These are phyloP conservation scores for Abortiporus biennis DNA, from an alignment of 1,284 basidiomycete genomes.

Conservation along the genomic window DNA sequence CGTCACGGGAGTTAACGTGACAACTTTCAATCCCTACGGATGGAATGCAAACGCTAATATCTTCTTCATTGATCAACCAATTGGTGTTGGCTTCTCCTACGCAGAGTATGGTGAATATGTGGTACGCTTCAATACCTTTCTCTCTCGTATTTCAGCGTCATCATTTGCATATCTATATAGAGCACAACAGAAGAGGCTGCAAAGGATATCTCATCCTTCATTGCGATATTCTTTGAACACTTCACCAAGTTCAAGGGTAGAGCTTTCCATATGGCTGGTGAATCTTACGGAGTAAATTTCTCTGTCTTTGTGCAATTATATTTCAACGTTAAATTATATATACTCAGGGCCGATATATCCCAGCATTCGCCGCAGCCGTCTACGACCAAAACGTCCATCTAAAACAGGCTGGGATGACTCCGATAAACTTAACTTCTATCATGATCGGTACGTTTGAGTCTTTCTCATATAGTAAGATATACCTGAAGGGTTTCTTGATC, in stretches of 20 bases:
- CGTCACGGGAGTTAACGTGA: slow-evolving; percentile 35
- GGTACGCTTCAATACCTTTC: slow-evolving; percentile 27
- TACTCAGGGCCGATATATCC: slow-evolving; percentile 75
- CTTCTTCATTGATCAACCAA: slow-evolving; percentile 67
- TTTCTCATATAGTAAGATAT: background rate
- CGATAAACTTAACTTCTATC: slow-evolving; percentile 74
- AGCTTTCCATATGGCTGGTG: slow-evolving; percentile 68
- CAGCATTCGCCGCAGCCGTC: slow-evolving; percentile 75
- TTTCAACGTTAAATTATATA: background rate
- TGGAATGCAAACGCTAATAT: slow-evolving; percentile 70
- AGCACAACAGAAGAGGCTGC: slow-evolving; percentile 62
- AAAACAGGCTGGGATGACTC: slow-evolving; percentile 52
- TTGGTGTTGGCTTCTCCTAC: slow-evolving; percentile 67
- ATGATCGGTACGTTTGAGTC: slow-evolving; percentile 72
- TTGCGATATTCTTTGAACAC: slow-evolving; percentile 67
- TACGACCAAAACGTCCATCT: slow-evolving; percentile 72
- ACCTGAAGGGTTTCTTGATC: background rate
- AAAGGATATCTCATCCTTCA: slow-evolving; percentile 59
- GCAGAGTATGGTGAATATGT: slow-evolving; percentile 64
- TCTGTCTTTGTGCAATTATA: background rate
- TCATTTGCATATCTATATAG: slow-evolving; percentile 19
- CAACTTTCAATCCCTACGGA: slow-evolving; percentile 49
- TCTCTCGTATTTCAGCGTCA: background rate
- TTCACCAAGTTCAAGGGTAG: slow-evolving; percentile 62
- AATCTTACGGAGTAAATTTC: slow-evolving; percentile 53